Evolutionary conservation across 2,329 filamentous ascomycete genomes (phyloP).

Genomic region (Alternaria sp.): DNA sequence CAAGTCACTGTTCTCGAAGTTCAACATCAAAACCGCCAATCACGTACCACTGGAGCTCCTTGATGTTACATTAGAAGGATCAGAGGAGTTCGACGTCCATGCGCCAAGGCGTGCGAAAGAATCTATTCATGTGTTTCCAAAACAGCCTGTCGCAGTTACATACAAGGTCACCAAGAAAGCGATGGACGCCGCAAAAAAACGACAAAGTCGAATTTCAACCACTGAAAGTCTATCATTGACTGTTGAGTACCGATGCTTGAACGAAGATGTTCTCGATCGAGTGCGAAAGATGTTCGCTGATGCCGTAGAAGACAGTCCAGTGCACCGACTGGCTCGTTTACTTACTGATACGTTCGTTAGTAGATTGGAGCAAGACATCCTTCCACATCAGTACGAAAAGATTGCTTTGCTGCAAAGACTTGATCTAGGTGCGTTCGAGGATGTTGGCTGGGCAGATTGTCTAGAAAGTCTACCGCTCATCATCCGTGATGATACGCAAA

Average conservation of each 20-base stretch:
- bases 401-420: slow-evolving; percentile 64
- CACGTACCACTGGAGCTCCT: slow-evolving; percentile 77
- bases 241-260: slow-evolving; percentile 77
- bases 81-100: slow-evolving; percentile 71
- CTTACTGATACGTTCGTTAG: slow-evolving; percentile 61
- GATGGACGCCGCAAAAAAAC: slow-evolving; percentile 34
- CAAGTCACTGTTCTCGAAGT: slow-evolving; percentile 80
- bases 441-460: slow-evolving; percentile 63
- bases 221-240: slow-evolving; percentile 66
- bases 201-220: slow-evolving; percentile 43
- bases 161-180: slow-evolving; percentile 76
- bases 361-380: slow-evolving; percentile 57
- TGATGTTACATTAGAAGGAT: slow-evolving; percentile 73
- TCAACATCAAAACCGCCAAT: slow-evolving; percentile 85
- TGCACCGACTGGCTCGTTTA: slow-evolving; percentile 59
- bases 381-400: slow-evolving; percentile 61
- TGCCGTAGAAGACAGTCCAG: slow-evolving; percentile 59
- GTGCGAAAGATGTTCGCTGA: slow-evolving; percentile 58
- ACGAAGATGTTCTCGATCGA: slow-evolving; percentile 71
- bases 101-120: slow-evolving; percentile 59
- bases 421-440: slow-evolving; percentile 60
- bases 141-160: slow-evolving; percentile 80
- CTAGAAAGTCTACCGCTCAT: slow-evolving; percentile 60
- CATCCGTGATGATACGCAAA: slow-evolving; percentile 55
- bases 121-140: slow-evolving; percentile 73